Base-by-base conservation (phyloP, 2,329 filamentous ascomycete species). In the Ascochyta koolunga region DNA sequence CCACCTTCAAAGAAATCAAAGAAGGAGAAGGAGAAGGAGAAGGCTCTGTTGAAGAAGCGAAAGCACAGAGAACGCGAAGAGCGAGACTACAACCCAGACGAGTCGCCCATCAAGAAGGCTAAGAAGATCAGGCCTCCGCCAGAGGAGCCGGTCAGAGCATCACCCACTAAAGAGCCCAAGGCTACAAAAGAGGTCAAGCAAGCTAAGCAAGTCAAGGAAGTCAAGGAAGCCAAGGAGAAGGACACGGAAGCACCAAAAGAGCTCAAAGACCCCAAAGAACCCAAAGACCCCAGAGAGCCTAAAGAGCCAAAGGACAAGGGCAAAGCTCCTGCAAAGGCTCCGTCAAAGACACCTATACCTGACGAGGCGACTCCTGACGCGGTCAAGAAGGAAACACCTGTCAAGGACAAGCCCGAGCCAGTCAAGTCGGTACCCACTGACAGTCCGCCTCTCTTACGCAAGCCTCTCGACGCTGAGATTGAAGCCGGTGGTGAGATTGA, bases 401-500 rank as follows among this genome's bases (percentile, higher is more conserved):
- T 60, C 33, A 68, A 64, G 37, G 69, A 71, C 31, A 61, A 65
- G 32, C 50, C 60, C 6, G 63, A 67, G 44, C 54, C 65, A 19
- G 51, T 51, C 40, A 68, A 67, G 44, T 56, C 61, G 19, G 55
- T 63, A 10, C 67, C 62, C n/a, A 63, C 62, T 5, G 67, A 71
- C 29, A 71, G 66, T 25, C 69, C 69, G 6, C 62, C 64, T 25
- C 50, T 67, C 15, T 32, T 66, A 18, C 64, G 66, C 25, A 71
- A 68, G 40, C 65, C 70, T 15, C 61, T 62, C 42, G 63, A 68
- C 44, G 67, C 62, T 46, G 67, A 69, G 32, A 65, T 72, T 11
- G 71, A 73, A 38, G 60, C 65, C 37, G 65, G 65, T n/a, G 58
- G 54, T 16, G 65, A 72, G 3, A 62, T 68, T n/a, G 71, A 70